A percentile compares a stretch with the other conserved stretches of the same genome.
These are phyloP conservation scores for Alloascoidea africana DNA, from an alignment of 805 yeast genomes.

Conservation along the genomic window DNA sequence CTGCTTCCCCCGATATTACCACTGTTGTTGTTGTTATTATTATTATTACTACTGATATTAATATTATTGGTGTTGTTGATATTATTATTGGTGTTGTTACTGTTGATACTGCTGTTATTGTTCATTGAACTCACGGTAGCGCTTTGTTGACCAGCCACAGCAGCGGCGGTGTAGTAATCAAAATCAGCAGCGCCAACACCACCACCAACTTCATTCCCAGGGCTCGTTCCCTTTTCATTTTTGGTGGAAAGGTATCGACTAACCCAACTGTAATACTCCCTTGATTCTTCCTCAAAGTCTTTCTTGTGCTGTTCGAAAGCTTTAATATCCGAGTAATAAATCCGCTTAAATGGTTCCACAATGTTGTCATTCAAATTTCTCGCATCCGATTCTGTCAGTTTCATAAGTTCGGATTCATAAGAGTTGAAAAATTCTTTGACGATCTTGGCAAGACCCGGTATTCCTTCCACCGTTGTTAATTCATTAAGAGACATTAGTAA, in stretches of 20 bases:
- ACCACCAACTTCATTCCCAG: no score
- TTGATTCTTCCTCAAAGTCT: conserved; percentile 28
- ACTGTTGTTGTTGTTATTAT: background rate
- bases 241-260: conserved; percentile 23
- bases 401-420: conserved; percentile 1
- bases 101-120: no score
- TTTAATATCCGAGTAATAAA: conserved; percentile 26
- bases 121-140: no score
- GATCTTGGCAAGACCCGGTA: background rate
- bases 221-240: no score
- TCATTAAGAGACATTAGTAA: background rate
- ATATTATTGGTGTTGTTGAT: no score
- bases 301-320: conserved; percentile 21
- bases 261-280: conserved; percentile 27
- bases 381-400: background rate
- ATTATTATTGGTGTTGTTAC: no score
- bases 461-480: conserved; percentile 1
- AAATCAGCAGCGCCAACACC: no score
- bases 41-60: no score
- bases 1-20: background rate
- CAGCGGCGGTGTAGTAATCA: background rate
- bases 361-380: conserved; percentile 17
- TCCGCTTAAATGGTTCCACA: conserved; percentile 21
- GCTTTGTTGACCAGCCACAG: no score
- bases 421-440: background rate